Percentiles rank a stretch among this genome's conserved stretches.
phyloP scores from a whole-genome alignment of 2,329 filamentous ascomycete species.

The Exophiala bonariae region DNA sequence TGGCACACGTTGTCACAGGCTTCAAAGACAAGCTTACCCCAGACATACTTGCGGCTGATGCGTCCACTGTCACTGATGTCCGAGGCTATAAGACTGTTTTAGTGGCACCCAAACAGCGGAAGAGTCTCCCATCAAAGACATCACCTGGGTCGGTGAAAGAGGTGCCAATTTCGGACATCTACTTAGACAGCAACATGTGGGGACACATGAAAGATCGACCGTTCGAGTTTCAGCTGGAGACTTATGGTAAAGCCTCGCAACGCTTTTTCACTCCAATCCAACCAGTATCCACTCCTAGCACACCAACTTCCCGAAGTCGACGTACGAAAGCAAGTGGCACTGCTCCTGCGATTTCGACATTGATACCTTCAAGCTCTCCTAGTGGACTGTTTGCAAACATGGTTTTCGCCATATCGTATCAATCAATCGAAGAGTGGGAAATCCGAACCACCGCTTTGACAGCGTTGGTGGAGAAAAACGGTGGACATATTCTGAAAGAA shows the following conservation, averaged over 20 bases:
- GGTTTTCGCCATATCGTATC: conserved; percentile 83
- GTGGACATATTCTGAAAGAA: conserved; percentile 68
- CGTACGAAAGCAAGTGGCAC: conserved; percentile 2
- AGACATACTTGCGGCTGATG: conserved; percentile 22
- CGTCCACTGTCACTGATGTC: conserved; percentile 39
- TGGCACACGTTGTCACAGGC: conserved; percentile 44
- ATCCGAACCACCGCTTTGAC: conserved; percentile 59
- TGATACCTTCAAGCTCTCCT: conserved; percentile 15
- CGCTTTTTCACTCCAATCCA: conserved; percentile 40
- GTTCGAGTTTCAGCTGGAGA: conserved; percentile 32
- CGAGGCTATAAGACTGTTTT: conserved; percentile 44
- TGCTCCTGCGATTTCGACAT: too few species aligned
- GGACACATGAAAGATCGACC: conserved; percentile 43
- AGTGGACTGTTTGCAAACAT: conserved; percentile 70
- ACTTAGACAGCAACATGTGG: conserved; percentile 49
- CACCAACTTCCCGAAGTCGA: conserved; percentile 49
- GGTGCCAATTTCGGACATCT: conserved; percentile 46
- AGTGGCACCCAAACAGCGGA: conserved; percentile 43
- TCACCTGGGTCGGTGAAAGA: conserved; percentile 35
- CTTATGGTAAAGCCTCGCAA: conserved; percentile 21
- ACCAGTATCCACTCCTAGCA: conserved; percentile 41
- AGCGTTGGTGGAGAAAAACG: conserved; percentile 66
- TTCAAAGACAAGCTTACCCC: conserved; percentile 38
- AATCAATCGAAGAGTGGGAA: too few species aligned
- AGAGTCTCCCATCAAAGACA: conserved; percentile 38